A percentile compares a stretch with the other conserved stretches of the same genome.
phyloP scores from a whole-genome alignment of 345 rosid species.

The Mangifera indica region DNA sequence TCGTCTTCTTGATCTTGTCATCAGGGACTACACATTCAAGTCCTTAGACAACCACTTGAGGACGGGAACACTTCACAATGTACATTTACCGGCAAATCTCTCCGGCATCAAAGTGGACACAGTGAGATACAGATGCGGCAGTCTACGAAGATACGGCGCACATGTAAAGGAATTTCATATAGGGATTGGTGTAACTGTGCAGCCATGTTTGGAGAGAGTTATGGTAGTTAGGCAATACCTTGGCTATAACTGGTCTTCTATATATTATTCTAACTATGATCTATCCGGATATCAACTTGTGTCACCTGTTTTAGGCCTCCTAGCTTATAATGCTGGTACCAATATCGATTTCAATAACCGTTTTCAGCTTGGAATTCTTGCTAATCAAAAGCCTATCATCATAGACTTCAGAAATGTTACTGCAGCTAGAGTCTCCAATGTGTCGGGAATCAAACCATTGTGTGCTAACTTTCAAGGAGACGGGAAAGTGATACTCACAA shows the following conservation, averaged over 20 bases:
- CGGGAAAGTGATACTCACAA: constrained; percentile 53
- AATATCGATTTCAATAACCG: constrained; percentile 43
- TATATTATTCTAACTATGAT: constrained; percentile 66
- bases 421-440: constrained; percentile 15
- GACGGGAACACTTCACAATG: constrained; percentile 58
- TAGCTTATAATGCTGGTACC: constrained; percentile 60
- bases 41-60: constrained; percentile 45
- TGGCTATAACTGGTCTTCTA: constrained; percentile 69
- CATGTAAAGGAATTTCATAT: constrained; percentile 65
- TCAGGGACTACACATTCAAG: constrained; percentile 68
- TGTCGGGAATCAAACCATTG: constrained; percentile 41
- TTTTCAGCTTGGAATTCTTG: constrained; percentile 53
- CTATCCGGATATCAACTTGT: constrained; percentile 74
- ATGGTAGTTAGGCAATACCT: constrained; percentile 71
- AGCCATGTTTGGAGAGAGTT: constrained; percentile 84
- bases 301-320: constrained; percentile 77
- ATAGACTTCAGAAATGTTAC: constrained; percentile 50
- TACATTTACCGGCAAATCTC: constrained; percentile 65
- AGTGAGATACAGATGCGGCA: constrained; percentile 81
- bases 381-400: constrained; percentile 54
- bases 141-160: constrained; percentile 84
- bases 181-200: constrained; percentile 54
- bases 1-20: constrained; percentile 64
- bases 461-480: constrained; percentile 72
- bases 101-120: constrained; percentile 67